Base-by-base conservation (phyloP, 352 stramenopile species). In the Phytophthora tentaculata region DNA sequence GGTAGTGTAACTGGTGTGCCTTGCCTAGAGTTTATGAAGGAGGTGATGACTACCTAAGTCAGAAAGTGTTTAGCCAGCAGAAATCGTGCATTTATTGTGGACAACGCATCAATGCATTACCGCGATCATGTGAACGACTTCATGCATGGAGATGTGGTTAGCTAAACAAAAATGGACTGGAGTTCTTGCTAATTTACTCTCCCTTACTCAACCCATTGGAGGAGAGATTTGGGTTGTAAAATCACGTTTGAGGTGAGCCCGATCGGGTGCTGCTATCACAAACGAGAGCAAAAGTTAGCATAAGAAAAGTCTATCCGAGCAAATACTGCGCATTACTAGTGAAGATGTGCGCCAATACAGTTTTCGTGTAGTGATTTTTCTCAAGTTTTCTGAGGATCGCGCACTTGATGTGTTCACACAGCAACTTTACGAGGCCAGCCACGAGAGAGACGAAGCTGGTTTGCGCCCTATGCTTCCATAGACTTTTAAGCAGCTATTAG, bases 11-110 rank as follows among this genome's bases (percentile, higher is more conserved):
- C 35, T 8, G 20, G 32, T 3, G 52, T 49, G 10, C 19, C 19
- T 7, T 29, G 9, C 5, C 28, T 50, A 19, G 19, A 9, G n/a
- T 50, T 50, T 20, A 58, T 58, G 52, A 58, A 39, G 10, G 19
- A 10, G n/a, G 35, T 58, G 35, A 35, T 49, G 52, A 6, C 52
- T 3, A 35, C n/a, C 4, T 58, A 49, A 32, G 23, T 23, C 8
- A 0, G 13, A 14, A 24, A 28, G 17, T n/a, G 44, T 8, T 28
- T 50, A 5, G 44, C 44, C 16, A 49, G 39, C 5, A 6, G 8
- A 8, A 48, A 48, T 19, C 52, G 10, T 5, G 52, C 35, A 20
- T 58, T 48, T 16, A 48, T 58, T 8, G 35, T 52, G 45, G 45
- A 52, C 9, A 52, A 52, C 19, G 45, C 22, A 4, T 52, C 45